Base-by-base conservation (phyloP, 345 rosid genomes). In the Populus simonii region DNA sequence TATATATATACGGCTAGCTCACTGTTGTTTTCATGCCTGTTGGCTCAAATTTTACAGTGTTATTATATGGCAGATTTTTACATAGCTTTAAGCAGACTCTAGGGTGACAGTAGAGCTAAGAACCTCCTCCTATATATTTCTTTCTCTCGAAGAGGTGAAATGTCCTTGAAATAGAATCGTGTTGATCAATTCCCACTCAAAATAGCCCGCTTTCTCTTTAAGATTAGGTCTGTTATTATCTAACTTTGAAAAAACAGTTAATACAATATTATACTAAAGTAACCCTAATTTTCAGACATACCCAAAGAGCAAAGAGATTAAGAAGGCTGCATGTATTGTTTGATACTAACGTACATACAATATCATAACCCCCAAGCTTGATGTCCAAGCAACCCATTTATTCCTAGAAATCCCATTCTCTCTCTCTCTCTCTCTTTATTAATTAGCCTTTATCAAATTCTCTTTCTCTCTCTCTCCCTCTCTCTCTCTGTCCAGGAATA, bases 301-400 rank as follows among this genome's bases (percentile, higher is more conserved):
- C 51, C n/a, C 16, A 1, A 43, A 18, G 15, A 25, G 22, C 16
- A 47, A 22, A 11, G 36, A 61, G 61, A 66, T 70, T 67, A 73
- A 72, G 69, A 83, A 83, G 86, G 62, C 27, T 47, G 74, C 77
- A 82, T 79, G 70, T 79, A 74, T 81, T 78, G 82, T 80, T 16
- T 65, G 45, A 75, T 83, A 76, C 74, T 81, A 82, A 20, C 87
- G 86, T 82, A 78, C 84, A 79, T 75, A 89, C 85, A 74, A 69
- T 78, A 90, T 68, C 78, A 83, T 72, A 86, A 10, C 27, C 27
- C 49, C 86, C 81, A 81, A 78, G 87, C 98, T 90, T 91, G 90
- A 83, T 89, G 88, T 92, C 86, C 96, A 94, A 90, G 98, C 74
- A 90, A 92, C 80, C 90, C 27, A 25, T 74, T 81, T 70, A 57